Percentiles rank a stretch among this genome's conserved stretches.
Evolutionary conservation across 306 rosid genomes (phyloP).

Genomic region (Albizia julibrissin): DNA sequence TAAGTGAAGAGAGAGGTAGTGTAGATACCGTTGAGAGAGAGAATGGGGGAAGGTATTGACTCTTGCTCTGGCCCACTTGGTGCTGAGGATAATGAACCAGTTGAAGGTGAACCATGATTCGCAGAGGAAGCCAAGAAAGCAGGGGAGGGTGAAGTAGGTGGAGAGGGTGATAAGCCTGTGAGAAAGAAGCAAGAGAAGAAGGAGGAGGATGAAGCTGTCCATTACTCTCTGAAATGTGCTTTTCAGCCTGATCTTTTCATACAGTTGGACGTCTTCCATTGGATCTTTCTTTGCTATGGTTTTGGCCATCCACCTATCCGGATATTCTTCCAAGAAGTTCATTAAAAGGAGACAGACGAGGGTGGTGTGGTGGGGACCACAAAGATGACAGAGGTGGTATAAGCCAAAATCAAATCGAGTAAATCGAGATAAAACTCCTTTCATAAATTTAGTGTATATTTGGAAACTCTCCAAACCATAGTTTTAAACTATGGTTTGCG

Average conservation of each 20-base stretch:
- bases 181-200: background rate
- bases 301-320: background rate
- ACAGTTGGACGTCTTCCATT: background rate
- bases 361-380: too few relatives aligned
- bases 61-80: background rate
- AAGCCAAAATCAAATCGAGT: too few relatives aligned
- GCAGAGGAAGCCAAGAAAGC: background rate
- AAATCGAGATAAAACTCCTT: too few relatives aligned
- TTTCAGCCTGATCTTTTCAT: slow-evolving; percentile 31
- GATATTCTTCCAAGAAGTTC: background rate
- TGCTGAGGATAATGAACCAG: background rate
- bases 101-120: background rate
- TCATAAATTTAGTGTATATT: too few relatives aligned
- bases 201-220: slow-evolving; percentile 30
- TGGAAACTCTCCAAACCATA: too few relatives aligned
- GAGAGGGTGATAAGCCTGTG: background rate
- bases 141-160: background rate
- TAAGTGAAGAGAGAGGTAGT: background rate
- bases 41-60: background rate
- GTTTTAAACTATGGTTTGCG: too few relatives aligned
- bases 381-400: too few relatives aligned
- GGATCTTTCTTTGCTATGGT: background rate
- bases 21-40: background rate
- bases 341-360: background rate
- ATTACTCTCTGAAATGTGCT: slow-evolving; percentile 27